Evolutionary conservation across 2,329 filamentous ascomycete species (phyloP), one percentile per base, ranked within the genome.

Genomic region (Phoma herbarum): DNA sequence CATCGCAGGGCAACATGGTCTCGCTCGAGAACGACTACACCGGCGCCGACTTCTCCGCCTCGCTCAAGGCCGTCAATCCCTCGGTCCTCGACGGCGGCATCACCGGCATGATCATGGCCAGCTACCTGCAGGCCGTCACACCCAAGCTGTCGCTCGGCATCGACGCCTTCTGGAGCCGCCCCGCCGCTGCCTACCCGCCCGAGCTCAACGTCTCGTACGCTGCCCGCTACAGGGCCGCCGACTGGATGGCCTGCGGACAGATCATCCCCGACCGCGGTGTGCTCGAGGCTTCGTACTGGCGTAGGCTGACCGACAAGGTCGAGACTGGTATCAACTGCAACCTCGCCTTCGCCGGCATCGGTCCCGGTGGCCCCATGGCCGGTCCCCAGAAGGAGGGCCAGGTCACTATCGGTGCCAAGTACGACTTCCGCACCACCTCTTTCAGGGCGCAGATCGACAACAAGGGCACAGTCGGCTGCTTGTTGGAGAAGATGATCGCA

Each of bases 371-470:
- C 51, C 86, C 87, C 63, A 92, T 92, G 72, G 87, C 85, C 60
- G 88, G 88, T n/a, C 70, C 69, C 52, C 86, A 89, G 78, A 94
- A 93, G 79, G 93, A 99, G 79, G 95, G 95, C 55, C 86, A 92
- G 61, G 93, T 96, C 52, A 92, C 93, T 53, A 86, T 98, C 71
- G 95, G 94, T 73, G 92, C 93, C 77, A 99, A 99, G 82, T 99
- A 99, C 81, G 94, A 97, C 78, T 99, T 99, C 87, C 88, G 92
- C 75, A 95, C 92, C 54, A 95, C 92, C 49, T 95, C 92, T 41
- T 97, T 97, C 88, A 89, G 94, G 66, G 95, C 94, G 43, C 95
- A 99, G 82, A 86, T 98, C 70, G 95, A 99, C 81, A 96, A 93
- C 73, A 89, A 92, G 77, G 95, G 95, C 78, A 97, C 96, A 83